Evolutionary conservation across 495 filamentous ascomycete species (phyloP), one percentile per base, ranked within the genome.

Genomic region (Xylaria nigripes): DNA sequence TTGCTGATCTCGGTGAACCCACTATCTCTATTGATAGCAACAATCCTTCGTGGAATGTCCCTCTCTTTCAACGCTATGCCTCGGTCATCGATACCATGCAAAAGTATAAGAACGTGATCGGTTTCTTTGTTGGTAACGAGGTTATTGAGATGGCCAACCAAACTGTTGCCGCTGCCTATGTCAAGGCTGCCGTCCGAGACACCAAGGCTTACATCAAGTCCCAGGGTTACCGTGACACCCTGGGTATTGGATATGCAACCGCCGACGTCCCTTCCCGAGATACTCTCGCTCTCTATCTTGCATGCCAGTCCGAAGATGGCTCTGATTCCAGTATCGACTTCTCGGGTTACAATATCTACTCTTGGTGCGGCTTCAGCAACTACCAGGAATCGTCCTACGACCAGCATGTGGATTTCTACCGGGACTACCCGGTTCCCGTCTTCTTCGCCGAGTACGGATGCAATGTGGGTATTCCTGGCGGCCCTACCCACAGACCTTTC

Each of bases 361-460:
- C 87, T 25, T 98, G 93, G 93, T 98, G 93, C 65, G 93, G 93
- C 47, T 61, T 87, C 38, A 91, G 84, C 56, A 79, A 78, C 56
- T 92, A 86, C 65, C 53, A 70, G 36, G 51, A 61, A 3, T 96
- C 92, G 0, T 86, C 86, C 12, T 98, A 89, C 70, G 75, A 84
- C 58, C 77, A 76, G 29, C 83, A 89, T 58, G 90, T 89, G 40
- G 68, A 83, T n/a, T 89, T 94, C 71, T 97, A 95, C 72, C 59
- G 69, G 48, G 83, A 85, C 62, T 98, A 95, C 74, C 86, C 86
- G 9, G 86, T 95, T 5, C 93, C 93, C 47, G 84, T 86, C 56
- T 98, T 98, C 83, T 96, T 97, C 67, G 90, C 93, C 55, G 93
- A 98, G 72, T 98, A 98, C 70, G 93, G 93, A 42, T 98, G 93